Base-by-base conservation (phyloP, 129 eudicot species). In the Scalesia atractyloides region DNA sequence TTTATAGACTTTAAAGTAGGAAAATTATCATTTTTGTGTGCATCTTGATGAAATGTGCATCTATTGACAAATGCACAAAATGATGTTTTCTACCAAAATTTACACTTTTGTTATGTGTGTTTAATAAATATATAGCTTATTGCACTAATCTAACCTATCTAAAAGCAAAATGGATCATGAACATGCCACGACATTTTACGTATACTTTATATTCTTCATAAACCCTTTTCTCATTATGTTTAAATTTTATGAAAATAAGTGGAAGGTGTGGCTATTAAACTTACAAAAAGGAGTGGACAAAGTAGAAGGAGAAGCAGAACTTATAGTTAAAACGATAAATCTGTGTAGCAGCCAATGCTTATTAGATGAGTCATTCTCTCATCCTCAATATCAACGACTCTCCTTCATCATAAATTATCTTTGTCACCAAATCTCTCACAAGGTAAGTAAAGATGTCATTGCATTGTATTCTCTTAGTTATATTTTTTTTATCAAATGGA, bases 281-380 rank as follows among this genome's bases (percentile, higher is more conserved):
- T 0, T 3, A 16, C 36, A 69, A 69, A 52, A 51, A 17, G 51
- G 69, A 36, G 16, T 68, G 59, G 46, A 15, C 4, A 44, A 4
- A 26, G 26, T 15, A 36, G 30, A 9, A 9, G 36, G 64, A 34
- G 62, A 51, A 53, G 50, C 74, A 6, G 64, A 69, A 33, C 64
- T 69, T 16, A 12, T 69, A 69, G 74, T 69, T 69, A n/a, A 36
- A 69, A 52, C 64, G 6, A 51, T 69, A 50, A 15, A 9, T 18
- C 1, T 52, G 51, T 51, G 63, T n/a, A 36, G 36, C 3, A 48
- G 64, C 0, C 49, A 43, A 69, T 69, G 74, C 30, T 34, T 36
- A 50, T 30, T 5, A 9, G 64, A 69, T 12, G 50, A 52, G 22
- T 2, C 12, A 17, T 52, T 69, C 16, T 69, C 74, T 16, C 63